Percentiles rank a stretch among this genome's conserved stretches.
These are phyloP conservation scores for Aspergillus panamensis DNA, from an alignment of 495 filamentous ascomycete species.

Conservation along the genomic window DNA sequence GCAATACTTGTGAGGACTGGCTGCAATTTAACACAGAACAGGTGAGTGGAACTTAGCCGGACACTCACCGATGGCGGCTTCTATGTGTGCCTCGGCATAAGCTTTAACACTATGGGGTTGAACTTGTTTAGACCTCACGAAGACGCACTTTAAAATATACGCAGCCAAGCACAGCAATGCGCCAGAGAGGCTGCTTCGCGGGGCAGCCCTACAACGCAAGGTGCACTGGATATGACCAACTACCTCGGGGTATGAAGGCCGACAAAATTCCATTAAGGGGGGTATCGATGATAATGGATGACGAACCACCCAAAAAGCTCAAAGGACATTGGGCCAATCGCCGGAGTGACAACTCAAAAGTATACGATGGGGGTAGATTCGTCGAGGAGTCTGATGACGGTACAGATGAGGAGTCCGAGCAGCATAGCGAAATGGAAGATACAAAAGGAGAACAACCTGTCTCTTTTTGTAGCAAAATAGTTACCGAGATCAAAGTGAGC, in stretches of 20 bases:
- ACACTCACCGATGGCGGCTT: too few relatives aligned
- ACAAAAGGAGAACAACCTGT: background rate
- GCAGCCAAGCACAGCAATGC: too few relatives aligned
- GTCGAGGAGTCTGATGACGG: background rate
- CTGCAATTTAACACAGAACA: background rate
- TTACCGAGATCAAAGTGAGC: background rate
- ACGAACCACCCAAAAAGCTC: conserved; percentile 20
- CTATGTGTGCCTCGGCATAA: too few relatives aligned
- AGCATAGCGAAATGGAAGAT: background rate
- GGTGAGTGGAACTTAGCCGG: background rate
- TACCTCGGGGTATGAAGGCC: conserved; percentile 21
- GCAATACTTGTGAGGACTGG: conserved; percentile 3
- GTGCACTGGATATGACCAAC: conserved; percentile 22
- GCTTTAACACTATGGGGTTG: too few relatives aligned
- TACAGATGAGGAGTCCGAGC: conserved; percentile 1
- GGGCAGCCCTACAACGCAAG: background rate
- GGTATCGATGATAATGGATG: conserved; percentile 20
- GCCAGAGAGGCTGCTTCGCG: too few relatives aligned
- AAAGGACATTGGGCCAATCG: conserved; percentile 23
- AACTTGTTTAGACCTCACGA: too few relatives aligned
- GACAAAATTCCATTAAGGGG: conserved; percentile 25
- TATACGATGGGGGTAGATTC: background rate
- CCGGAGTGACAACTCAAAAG: background rate
- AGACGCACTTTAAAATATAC: too few relatives aligned
- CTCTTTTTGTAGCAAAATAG: background rate